A percentile compares a stretch with the other conserved stretches of the same genome.
These are phyloP conservation scores for Scutellaria minor DNA, from an alignment of 257 asterid genomes.

Conservation along the genomic window DNA sequence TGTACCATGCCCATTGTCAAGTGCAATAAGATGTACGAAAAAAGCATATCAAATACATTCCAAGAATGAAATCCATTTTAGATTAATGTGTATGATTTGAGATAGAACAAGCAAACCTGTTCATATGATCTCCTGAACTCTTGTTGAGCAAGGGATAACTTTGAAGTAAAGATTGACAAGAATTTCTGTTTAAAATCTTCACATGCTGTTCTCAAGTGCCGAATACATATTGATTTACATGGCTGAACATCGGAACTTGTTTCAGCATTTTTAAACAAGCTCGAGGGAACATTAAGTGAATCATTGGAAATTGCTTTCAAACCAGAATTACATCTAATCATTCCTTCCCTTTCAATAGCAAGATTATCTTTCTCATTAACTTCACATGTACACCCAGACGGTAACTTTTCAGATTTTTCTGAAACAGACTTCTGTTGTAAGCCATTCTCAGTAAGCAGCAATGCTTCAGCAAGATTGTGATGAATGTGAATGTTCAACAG, in stretches of 20 bases:
- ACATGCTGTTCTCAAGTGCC: slow-evolving; percentile 53
- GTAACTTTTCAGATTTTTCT: slow-evolving; percentile 40
- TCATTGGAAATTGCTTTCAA: slow-evolving; percentile 37
- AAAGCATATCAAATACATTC: slow-evolving; percentile 9
- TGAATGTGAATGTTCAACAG: slow-evolving; percentile 87
- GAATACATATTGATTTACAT: slow-evolving; percentile 44
- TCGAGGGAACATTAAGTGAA: slow-evolving; percentile 42
- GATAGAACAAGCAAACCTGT: slow-evolving; percentile 65
- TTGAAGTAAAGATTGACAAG: slow-evolving; percentile 68
- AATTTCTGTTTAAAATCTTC: slow-evolving; percentile 73
- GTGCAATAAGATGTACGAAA: not conserved
- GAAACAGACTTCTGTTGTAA: slow-evolving; percentile 39
- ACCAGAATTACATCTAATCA: slow-evolving; percentile 37
- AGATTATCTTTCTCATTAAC: slow-evolving; percentile 41
- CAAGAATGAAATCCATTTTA: slow-evolving; percentile 21
- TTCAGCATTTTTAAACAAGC: slow-evolving; percentile 40
- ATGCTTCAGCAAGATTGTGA: slow-evolving; percentile 84
- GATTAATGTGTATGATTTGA: slow-evolving; percentile 9
- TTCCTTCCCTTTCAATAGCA: slow-evolving; percentile 43
- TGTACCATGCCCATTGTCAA: not conserved
- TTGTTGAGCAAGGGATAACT: slow-evolving; percentile 69
- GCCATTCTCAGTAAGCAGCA: slow-evolving; percentile 46
- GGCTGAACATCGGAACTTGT: slow-evolving; percentile 35
- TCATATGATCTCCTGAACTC: slow-evolving; percentile 78
- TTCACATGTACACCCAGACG: slow-evolving; percentile 33